phyloP scores from a whole-genome alignment of 2,329 filamentous ascomycete species.

The Venturia aucupariae region DNA sequence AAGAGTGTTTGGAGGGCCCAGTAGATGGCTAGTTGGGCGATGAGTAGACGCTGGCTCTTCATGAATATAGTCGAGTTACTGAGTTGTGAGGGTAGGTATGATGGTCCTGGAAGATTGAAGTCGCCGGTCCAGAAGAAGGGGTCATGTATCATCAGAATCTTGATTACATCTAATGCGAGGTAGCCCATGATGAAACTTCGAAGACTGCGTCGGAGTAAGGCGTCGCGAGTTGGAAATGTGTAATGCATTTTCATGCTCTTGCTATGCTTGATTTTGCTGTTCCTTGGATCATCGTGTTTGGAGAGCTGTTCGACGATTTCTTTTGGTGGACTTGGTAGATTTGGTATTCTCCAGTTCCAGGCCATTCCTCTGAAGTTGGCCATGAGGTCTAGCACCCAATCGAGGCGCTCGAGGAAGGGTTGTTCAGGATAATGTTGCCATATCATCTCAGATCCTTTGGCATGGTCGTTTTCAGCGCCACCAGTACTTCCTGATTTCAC shows the following conservation, averaged over 20 bases:
- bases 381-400: slow-evolving; percentile 50
- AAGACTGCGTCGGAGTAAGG: slow-evolving; percentile 27
- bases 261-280: not conserved
- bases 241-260: slow-evolving; percentile 20
- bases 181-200: slow-evolving; percentile 47
- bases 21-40: slow-evolving; percentile 50
- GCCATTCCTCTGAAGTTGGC: slow-evolving; percentile 48
- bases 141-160: slow-evolving; percentile 62
- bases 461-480: slow-evolving; percentile 9
- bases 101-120: slow-evolving; percentile 33
- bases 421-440: slow-evolving; percentile 46
- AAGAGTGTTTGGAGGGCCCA: slow-evolving; percentile 53
- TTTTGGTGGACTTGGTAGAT: slow-evolving; percentile 36
- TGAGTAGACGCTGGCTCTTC: slow-evolving; percentile 45
- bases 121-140: slow-evolving; percentile 60
- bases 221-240: slow-evolving; percentile 10
- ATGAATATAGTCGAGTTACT: slow-evolving; percentile 38
- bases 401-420: slow-evolving; percentile 42
- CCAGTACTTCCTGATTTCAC: not conserved
- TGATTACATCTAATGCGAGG: slow-evolving; percentile 59
- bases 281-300: slow-evolving; percentile 2
- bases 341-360: slow-evolving; percentile 49
- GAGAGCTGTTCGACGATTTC: slow-evolving; percentile 30
- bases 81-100: slow-evolving; percentile 35
- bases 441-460: slow-evolving; percentile 28